Evolutionary conservation across 2,329 filamentous ascomycete genomes (phyloP), one percentile per base, ranked within the genome.

Genomic region (Pseudocercospora vitis): DNA sequence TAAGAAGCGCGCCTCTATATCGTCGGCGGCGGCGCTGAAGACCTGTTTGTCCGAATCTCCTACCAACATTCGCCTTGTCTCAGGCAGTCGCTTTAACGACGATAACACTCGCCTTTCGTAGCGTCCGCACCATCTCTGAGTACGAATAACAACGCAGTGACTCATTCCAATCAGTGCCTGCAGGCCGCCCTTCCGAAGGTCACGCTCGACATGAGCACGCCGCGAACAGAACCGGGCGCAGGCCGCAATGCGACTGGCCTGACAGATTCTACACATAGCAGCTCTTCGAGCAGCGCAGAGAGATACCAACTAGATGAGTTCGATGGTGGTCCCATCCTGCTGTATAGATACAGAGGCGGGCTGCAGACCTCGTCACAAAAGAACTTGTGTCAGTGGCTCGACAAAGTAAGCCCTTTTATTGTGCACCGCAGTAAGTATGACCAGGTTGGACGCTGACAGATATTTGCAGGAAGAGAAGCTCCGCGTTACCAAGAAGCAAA

Each of bases 401-500:
- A 71, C 59, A 69, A 63, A 62, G 69, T 70, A 53, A 56, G 63
- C n/a, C n/a, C n/a, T n/a, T n/a, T n/a, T n/a, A n/a, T n/a, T n/a
- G n/a, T n/a, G n/a, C n/a, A n/a, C n/a, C n/a, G n/a, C n/a, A n/a
- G n/a, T n/a, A n/a, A n/a, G n/a, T n/a, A n/a, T n/a, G n/a, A n/a
- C n/a, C n/a, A n/a, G n/a, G n/a, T n/a, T n/a, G n/a, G n/a, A n/a
- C n/a, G n/a, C n/a, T n/a, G 16, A 48, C 42, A 29, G 28, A 24
- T 19, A 49, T 11, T n/a, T 26, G 6, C 31, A 28, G 33, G 74
- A 76, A 53, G 72, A 73, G 24, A 67, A 70, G 55, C 69, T 75
- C 47, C 74, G 76, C 61, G 73, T 76, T 33, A 76, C 76, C 18
- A 71, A 67, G 60, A 78, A 77, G 59, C 64, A 65, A 32, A 77